These are phyloP conservation scores for Letharia columbiana DNA, from an alignment of 495 filamentous ascomycete genomes.

Conservation along the genomic window DNA sequence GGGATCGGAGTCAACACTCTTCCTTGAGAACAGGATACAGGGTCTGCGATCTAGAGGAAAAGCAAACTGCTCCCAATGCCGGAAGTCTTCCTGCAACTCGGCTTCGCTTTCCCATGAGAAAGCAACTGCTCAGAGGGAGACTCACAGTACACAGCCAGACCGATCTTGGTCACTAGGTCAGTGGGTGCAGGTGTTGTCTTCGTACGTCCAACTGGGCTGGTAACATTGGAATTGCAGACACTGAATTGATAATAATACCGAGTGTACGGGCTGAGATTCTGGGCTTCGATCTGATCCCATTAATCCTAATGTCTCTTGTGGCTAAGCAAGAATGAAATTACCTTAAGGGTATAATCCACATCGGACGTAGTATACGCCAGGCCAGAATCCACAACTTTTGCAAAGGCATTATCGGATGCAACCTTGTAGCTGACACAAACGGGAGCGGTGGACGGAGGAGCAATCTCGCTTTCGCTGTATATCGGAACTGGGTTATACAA, in stretches of 20 bases:
- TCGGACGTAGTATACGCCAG: slow-evolving; percentile 56
- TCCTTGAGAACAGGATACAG: background rate
- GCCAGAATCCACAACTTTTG: slow-evolving; percentile 38
- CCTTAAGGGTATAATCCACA: slow-evolving; percentile 64
- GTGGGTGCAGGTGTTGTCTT: slow-evolving; percentile 42
- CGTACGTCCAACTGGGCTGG: slow-evolving; percentile 44
- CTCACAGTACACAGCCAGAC: slow-evolving; percentile 43
- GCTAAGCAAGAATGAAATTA: slow-evolving; percentile 15
- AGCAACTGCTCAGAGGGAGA: too few relatives aligned
- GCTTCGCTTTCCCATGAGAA: background rate
- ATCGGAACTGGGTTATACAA: slow-evolving; percentile 39
- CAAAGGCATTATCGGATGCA: slow-evolving; percentile 33
- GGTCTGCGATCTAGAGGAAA: background rate
- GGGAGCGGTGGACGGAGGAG: slow-evolving; percentile 43
- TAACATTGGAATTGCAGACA: slow-evolving; percentile 42
- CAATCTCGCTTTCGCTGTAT: slow-evolving; percentile 44
- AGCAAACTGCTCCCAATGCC: background rate
- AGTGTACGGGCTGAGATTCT: slow-evolving; percentile 47
- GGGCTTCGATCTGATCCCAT: slow-evolving; percentile 47
- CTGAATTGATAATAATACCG: slow-evolving; percentile 53
- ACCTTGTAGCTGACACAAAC: slow-evolving; percentile 53
- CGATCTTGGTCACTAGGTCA: slow-evolving; percentile 34
- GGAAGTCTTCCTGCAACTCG: background rate
- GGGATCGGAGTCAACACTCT: background rate
- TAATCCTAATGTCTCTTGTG: background rate